A percentile compares a stretch with the other conserved stretches of the same genome.
Conservation (phyloP, 306 rosid genomes). For the Cicer yamashitae region DNA sequence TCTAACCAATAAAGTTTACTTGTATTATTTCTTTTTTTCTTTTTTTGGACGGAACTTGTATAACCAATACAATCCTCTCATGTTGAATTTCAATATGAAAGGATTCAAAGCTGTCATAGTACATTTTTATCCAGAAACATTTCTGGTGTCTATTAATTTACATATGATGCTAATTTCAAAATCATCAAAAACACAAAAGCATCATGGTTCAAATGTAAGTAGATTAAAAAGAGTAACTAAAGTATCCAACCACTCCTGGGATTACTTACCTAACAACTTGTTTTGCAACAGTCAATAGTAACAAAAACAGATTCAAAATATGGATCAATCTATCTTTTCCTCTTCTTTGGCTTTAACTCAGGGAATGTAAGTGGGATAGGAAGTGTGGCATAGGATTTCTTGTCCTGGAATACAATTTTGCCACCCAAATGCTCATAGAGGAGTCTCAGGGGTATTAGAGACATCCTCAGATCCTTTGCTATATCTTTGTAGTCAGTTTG, state of each 20-base stretch:
- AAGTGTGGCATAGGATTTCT: constrained; percentile 50
- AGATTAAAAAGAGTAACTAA: background rate
- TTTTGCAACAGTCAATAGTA: constrained; percentile 11
- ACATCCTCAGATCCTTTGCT: constrained; percentile 75
- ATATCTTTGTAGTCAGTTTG: constrained; percentile 63
- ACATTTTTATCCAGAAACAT: no score
- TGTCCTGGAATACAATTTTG: constrained; percentile 50
- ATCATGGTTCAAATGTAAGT: background rate
- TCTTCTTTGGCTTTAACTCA: constrained; percentile 45
- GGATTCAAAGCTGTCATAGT: no score
- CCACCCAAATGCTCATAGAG: constrained; percentile 72
- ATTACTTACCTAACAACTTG: constrained; percentile 4
- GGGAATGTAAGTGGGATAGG: constrained; percentile 77
- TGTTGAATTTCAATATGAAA: no score
- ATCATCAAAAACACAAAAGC: constrained; percentile 8
- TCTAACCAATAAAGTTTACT: no score
- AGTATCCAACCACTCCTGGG: constrained; percentile 1
- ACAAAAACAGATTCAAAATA: constrained; percentile 4
- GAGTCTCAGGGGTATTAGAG: constrained; percentile 18
- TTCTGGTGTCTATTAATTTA: no score
- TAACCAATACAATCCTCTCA: no score
- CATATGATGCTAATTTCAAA: no score
- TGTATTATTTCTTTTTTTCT: no score
- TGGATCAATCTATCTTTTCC: constrained; percentile 32
- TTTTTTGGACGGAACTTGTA: no score